Evolutionary conservation across 768 basidiomycete species (phyloP).

Genomic region (Lepiota brunneoincarnata): DNA sequence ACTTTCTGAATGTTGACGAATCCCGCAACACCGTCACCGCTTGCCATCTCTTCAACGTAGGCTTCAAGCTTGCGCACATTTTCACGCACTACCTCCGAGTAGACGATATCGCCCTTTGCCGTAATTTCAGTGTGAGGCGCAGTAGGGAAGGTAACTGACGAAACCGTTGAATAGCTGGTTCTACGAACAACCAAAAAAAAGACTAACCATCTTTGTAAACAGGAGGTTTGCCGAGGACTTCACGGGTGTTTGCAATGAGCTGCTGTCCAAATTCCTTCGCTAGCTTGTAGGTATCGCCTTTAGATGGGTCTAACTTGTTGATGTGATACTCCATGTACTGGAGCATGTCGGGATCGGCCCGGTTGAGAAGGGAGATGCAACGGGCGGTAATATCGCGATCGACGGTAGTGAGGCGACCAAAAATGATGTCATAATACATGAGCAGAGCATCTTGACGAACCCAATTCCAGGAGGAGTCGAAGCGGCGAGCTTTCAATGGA

Average conservation of each 20-base stretch:
- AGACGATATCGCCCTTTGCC: constrained; percentile 91
- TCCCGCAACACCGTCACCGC: constrained; percentile 81
- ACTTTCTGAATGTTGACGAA: constrained; percentile 95
- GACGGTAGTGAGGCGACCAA: constrained; percentile 89
- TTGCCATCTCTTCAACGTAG: constrained; percentile 98
- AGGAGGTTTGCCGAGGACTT: constrained; percentile 80
- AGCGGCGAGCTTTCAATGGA: constrained; percentile 93
- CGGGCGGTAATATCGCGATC: constrained; percentile 96
- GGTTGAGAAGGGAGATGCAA: constrained; percentile 96
- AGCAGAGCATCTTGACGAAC: constrained; percentile 93
- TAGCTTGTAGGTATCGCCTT: constrained; percentile 90
- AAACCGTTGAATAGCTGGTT: constrained; percentile 10
- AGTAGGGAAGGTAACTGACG: constrained; percentile 92
- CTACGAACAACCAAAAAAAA: not conserved
- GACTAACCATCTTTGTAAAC: constrained; percentile 91
- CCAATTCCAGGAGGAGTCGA: constrained; percentile 99
- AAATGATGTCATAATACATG: constrained; percentile 99
- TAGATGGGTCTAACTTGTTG: constrained; percentile 71
- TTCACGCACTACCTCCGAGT: constrained; percentile 92
- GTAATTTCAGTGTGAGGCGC: constrained; percentile 95
- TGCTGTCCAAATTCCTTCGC: constrained; percentile 97
- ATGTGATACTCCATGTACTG: constrained; percentile 97
- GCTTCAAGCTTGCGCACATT: constrained; percentile 97
- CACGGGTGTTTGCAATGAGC: constrained; percentile 89
- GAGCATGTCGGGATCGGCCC: constrained; percentile 89